Conservation (phyloP, 805 yeast species). For the Starmerella powellii region DNA sequence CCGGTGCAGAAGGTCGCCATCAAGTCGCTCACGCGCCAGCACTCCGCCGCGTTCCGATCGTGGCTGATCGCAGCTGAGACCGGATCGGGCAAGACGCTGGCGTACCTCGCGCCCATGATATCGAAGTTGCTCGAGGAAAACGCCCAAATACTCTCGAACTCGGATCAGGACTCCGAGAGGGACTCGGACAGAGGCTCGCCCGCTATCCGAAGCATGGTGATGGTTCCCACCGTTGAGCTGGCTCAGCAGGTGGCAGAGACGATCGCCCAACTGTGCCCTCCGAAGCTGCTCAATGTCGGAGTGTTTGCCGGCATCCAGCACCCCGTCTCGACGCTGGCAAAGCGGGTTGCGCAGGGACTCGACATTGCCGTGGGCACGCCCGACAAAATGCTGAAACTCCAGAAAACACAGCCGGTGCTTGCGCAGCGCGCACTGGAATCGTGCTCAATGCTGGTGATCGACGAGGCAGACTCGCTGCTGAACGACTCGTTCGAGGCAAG, state of each 20-base stretch:
- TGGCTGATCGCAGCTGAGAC: constrained; percentile 91
- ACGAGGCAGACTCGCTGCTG: constrained; percentile 89
- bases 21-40: constrained; percentile 38
- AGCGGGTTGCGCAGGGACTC: constrained; percentile 33
- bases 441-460: constrained; percentile 58
- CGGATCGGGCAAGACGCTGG: constrained; percentile 93
- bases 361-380: constrained; percentile 86
- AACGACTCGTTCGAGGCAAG: constrained; percentile 64
- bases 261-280: constrained; percentile 19
- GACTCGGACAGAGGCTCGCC: constrained; percentile 22
- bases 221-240: constrained; percentile 82
- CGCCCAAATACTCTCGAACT: too few relatives aligned
- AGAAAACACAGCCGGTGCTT: constrained; percentile 25
- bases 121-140: constrained; percentile 45
- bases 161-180: background rate
- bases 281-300: constrained; percentile 6
- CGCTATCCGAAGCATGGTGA: constrained; percentile 52
- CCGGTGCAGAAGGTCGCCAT: constrained; percentile 76
- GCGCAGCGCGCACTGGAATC: constrained; percentile 29
- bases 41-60: constrained; percentile 33
- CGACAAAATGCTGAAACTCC: constrained; percentile 43
- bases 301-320: constrained; percentile 9
- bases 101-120: constrained; percentile 67
- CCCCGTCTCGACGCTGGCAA: constrained; percentile 21
- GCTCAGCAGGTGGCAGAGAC: constrained; percentile 62